A percentile compares a stretch with the other conserved stretches of the same genome.
Conservation (phyloP, 2,329 filamentous ascomycete species). For the Aspergillus sp. region DNA sequence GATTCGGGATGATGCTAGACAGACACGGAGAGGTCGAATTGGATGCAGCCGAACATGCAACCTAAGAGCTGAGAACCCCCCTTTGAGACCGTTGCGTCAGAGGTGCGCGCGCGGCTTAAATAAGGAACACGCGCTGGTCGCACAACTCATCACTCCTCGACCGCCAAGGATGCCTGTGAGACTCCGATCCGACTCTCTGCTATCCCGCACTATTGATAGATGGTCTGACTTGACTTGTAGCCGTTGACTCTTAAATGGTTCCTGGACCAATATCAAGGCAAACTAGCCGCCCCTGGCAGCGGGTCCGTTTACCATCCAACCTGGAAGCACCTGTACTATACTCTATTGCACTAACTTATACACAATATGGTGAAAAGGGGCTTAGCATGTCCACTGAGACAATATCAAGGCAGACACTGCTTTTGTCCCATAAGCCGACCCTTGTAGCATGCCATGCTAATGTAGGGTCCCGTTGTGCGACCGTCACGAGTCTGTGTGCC, state of each 20-base stretch:
- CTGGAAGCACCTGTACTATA: not conserved
- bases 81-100: slow-evolving; percentile 7
- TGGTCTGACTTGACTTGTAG: not conserved
- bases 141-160: not conserved
- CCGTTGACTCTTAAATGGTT: not conserved
- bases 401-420: no score
- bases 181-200: not conserved
- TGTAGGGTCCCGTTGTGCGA: not conserved
- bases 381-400: not conserved
- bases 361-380: accelerated
- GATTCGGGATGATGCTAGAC: not conserved
- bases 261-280: not conserved
- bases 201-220: not conserved
- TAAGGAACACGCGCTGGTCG: not conserved
- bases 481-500: not conserved
- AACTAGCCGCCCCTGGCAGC: not conserved
- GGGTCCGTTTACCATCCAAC: not conserved
- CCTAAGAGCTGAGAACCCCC: not conserved
- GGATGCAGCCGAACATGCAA: not conserved
- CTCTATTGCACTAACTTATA: not conserved
- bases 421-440: no score
- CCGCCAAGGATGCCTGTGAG: not conserved
- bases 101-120: slow-evolving; percentile 5
- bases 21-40: not conserved
- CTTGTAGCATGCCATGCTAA: no score